These are phyloP conservation scores for Pterulicium gracile DNA, from an alignment of 1,284 basidiomycete genomes.

Conservation along the genomic window DNA sequence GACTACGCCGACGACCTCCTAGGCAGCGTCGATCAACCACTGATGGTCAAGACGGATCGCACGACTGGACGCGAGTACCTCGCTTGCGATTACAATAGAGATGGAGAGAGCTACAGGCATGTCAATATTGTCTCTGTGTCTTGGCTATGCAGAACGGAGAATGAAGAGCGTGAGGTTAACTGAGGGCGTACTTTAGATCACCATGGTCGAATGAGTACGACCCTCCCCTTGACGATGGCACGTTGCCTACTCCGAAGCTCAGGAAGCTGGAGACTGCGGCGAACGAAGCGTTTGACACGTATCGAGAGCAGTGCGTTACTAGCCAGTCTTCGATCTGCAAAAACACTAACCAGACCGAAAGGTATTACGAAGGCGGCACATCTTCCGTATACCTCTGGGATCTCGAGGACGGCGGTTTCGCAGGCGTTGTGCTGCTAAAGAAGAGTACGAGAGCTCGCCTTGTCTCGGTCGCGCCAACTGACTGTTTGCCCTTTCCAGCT, in stretches of 20 bases:
- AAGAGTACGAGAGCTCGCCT: constrained; percentile 57
- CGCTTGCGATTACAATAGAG: constrained; percentile 95
- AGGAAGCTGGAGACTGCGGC: constrained; percentile 88
- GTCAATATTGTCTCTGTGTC: constrained; percentile 12
- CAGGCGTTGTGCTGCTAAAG: constrained; percentile 93
- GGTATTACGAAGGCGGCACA: constrained; percentile 94
- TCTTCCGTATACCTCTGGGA: constrained; percentile 99
- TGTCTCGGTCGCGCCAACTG: constrained; percentile 5
- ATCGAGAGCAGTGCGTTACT: constrained; percentile 79
- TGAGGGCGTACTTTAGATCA: constrained; percentile 59
- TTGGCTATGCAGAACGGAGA: constrained; percentile 3
- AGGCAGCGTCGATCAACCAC: constrained; percentile 91
- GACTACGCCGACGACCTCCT: constrained; percentile 94
- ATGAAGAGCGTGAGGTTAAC: neutral
- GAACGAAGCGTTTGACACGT: constrained; percentile 96
- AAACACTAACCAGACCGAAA: too few relatives aligned
- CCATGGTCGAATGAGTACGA: constrained; percentile 97
- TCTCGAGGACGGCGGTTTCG: constrained; percentile 90
- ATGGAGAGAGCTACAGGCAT: constrained; percentile 90
- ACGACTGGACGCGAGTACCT: constrained; percentile 83
- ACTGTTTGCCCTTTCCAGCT: constrained; percentile 25
- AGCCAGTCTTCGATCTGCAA: constrained; percentile 3
- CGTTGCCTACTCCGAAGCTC: constrained; percentile 73
- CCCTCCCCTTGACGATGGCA: constrained; percentile 80
- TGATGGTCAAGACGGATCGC: constrained; percentile 74